Evolutionary conservation across 495 filamentous ascomycete genomes (phyloP).

Genomic region (Arthonia radiata): DNA sequence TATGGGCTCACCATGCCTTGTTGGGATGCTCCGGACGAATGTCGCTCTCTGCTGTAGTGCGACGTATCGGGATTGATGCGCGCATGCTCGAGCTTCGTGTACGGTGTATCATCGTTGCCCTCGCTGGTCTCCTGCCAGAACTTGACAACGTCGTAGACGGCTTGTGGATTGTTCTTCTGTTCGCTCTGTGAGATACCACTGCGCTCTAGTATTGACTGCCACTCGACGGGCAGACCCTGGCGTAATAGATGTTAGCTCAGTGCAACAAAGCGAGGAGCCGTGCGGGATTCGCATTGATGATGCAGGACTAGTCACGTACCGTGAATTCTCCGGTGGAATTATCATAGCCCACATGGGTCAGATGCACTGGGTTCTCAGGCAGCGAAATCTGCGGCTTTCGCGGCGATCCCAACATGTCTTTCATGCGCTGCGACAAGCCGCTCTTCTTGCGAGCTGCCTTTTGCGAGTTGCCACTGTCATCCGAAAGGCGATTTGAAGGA

Average conservation of each 20-base stretch:
- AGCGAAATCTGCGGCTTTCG: constrained; percentile 81
- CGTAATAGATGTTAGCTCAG: constrained; percentile 2
- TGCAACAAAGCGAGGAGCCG: constrained; percentile 1
- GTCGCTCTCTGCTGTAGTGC: constrained; percentile 21
- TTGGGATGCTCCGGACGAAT: constrained; percentile 17
- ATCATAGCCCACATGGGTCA: constrained; percentile 94
- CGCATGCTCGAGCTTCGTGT: constrained; percentile 88
- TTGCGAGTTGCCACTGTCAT: constrained; percentile 38
- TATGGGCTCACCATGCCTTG: constrained; percentile 16
- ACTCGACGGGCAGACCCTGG: constrained; percentile 87
- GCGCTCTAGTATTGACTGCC: constrained; percentile 85
- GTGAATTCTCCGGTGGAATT: constrained; percentile 94
- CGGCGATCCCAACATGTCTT: constrained; percentile 70
- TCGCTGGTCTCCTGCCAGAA: constrained; percentile 90
- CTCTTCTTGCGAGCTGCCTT: constrained; percentile 52
- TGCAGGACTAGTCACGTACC: constrained; percentile 25
- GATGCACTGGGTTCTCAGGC: constrained; percentile 89
- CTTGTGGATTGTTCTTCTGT: constrained; percentile 82
- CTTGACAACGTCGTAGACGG: constrained; percentile 78
- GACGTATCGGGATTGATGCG: constrained; percentile 25
- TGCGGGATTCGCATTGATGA: constrained; percentile 1
- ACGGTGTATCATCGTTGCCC: constrained; percentile 59
- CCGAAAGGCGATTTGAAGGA: constrained; percentile 54
- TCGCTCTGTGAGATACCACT: constrained; percentile 92
- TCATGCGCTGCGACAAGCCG: constrained; percentile 87